Conservation (phyloP, 73 alveolate species). For the Uronychia setigera region DNA sequence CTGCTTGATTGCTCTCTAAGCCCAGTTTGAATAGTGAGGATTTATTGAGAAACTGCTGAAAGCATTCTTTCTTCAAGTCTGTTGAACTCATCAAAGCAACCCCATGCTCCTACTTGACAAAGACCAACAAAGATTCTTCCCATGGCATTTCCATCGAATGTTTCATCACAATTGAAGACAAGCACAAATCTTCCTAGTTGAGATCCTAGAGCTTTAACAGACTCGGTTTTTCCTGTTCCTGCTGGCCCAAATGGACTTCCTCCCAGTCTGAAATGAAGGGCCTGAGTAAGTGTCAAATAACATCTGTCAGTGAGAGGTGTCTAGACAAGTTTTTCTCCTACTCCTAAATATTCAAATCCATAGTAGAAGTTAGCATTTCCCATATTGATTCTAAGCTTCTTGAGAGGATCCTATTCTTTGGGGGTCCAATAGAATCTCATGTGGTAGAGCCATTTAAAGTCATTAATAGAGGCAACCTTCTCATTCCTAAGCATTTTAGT, state of each 20-base stretch:
- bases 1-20: constrained; percentile 91
- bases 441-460: constrained; percentile 98
- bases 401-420: constrained; percentile 88
- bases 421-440: constrained; percentile 99
- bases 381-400: constrained; percentile 95
- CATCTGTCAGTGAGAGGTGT: constrained; percentile 99
- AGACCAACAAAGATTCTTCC: constrained; percentile 99
- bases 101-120: constrained; percentile 99
- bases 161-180: constrained; percentile 99
- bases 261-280: constrained; percentile 98
- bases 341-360: constrained; percentile 99
- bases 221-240: constrained; percentile 99
- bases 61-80: constrained; percentile 99
- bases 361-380: constrained; percentile 98
- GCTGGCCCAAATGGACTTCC: constrained; percentile 99
- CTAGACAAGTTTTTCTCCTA: constrained; percentile 96
- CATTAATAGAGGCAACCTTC: constrained; percentile 76
- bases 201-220: constrained; percentile 99
- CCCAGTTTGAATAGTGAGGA: constrained; percentile 97
- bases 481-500: constrained; percentile 86
- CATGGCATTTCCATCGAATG: constrained; percentile 99
- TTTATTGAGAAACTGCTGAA: constrained; percentile 98
- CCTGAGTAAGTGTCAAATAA: constrained; percentile 95
- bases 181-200: constrained; percentile 98
- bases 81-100: constrained; percentile 98